A percentile compares a stretch with the other conserved stretches of the same genome.
Evolutionary conservation across 164 flowering plant species (phyloP).

Genomic region (Annona cherimola): DNA sequence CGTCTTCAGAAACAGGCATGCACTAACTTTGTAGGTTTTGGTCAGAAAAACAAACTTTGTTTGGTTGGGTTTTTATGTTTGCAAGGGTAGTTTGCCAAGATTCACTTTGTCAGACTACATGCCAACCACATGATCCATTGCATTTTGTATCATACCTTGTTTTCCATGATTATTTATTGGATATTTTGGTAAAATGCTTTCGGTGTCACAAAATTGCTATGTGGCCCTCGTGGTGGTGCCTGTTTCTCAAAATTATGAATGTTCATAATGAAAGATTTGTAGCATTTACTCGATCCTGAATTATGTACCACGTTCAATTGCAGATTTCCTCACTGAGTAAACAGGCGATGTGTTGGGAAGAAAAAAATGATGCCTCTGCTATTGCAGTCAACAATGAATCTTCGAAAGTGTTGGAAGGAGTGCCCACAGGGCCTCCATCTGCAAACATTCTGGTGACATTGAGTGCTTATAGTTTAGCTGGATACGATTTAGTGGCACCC

Average conservation of each 20-base stretch:
- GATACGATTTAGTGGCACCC: background rate
- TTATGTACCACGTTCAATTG: constrained; percentile 11
- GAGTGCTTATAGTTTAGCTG: background rate
- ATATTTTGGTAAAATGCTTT: background rate
- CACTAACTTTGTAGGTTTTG: background rate
- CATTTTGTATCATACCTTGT: background rate
- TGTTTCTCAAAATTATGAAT: background rate
- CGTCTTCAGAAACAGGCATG: constrained; percentile 81
- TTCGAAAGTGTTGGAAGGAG: constrained; percentile 25
- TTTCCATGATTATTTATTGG: background rate
- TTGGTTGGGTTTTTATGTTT: background rate
- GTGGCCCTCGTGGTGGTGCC: background rate
- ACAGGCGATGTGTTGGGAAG: constrained; percentile 26
- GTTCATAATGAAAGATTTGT: background rate
- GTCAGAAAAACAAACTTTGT: background rate
- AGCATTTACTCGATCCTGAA: background rate
- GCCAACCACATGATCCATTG: background rate
- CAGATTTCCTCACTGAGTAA: constrained; percentile 50
- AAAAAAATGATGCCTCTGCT: constrained; percentile 14
- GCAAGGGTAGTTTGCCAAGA: background rate
- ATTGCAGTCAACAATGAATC: constrained; percentile 2
- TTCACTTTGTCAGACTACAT: background rate
- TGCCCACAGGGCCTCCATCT: constrained; percentile 16
- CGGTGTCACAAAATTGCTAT: background rate
- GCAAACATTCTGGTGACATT: constrained; percentile 30